Conservation (phyloP, 73 alveolate species). For the Symbiodinium pilosum region DNA sequence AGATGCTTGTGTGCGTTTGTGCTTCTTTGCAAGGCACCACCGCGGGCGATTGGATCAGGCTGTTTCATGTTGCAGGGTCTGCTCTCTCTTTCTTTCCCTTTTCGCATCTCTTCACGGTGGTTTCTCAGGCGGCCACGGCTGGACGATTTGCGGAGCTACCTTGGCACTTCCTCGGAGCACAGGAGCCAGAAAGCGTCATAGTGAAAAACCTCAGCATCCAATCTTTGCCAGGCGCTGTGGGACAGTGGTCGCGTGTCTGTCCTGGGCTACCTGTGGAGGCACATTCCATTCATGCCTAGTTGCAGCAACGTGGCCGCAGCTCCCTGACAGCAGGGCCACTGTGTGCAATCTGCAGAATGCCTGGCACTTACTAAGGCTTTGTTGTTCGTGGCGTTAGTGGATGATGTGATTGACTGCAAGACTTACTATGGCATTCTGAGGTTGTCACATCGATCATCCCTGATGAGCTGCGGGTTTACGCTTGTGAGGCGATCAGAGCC, state of each 20-base stretch:
- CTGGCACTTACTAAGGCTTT: neutral
- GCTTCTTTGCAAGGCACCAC: neutral
- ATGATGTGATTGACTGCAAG: too few species aligned
- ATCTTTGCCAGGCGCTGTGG: constrained; percentile 18
- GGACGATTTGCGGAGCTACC: constrained; percentile 20
- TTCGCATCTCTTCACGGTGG: neutral
- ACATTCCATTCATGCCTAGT: neutral
- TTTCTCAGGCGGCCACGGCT: neutral
- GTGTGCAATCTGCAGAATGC: constrained; percentile 60
- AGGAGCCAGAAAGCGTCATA: neutral
- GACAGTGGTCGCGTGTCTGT: constrained; percentile 24
- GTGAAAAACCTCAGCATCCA: neutral
- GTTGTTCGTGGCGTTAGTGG: too few species aligned
- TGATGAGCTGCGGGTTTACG: constrained; percentile 47
- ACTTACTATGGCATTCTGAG: neutral
- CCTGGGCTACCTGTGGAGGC: constrained; percentile 72
- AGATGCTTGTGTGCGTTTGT: too few species aligned
- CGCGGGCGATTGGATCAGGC: neutral
- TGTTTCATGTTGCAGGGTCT: neutral
- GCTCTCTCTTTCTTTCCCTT: neutral
- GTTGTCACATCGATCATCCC: constrained; percentile 23
- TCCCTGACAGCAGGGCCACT: neutral
- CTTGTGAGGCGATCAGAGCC: constrained; percentile 28
- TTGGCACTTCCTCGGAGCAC: constrained; percentile 80
- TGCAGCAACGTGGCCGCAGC: too few species aligned